phyloP scores from a whole-genome alignment of 495 filamentous ascomycete genomes.

The Pseudevernia furfuracea region DNA sequence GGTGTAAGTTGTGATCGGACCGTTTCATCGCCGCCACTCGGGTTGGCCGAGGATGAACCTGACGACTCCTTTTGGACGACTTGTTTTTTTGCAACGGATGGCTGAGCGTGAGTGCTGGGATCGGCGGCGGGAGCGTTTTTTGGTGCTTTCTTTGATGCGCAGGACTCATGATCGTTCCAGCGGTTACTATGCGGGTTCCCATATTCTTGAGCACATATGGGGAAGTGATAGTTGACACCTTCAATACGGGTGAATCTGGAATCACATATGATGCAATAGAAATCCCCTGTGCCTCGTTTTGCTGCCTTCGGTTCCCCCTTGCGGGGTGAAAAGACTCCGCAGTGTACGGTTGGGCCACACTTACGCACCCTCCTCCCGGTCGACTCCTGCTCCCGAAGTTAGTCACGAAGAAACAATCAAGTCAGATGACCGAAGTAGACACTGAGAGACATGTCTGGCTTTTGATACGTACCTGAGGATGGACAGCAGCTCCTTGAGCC shows the following conservation, averaged over 20 bases:
- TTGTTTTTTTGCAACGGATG: background rate
- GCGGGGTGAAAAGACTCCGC: background rate
- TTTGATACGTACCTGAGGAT: background rate
- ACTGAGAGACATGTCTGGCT: too few species aligned
- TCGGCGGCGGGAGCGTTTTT: background rate
- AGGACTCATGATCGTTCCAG: background rate
- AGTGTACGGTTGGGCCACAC: background rate
- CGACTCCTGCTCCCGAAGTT: background rate
- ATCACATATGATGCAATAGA: background rate
- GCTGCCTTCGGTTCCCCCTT: background rate
- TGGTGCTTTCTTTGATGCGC: background rate
- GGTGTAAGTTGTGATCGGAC: background rate
- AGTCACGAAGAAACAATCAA: background rate
- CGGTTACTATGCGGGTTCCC: background rate
- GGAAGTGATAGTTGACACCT: background rate
- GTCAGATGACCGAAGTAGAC: too few species aligned
- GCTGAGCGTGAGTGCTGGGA: background rate
- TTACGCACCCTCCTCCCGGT: background rate
- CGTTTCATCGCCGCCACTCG: background rate
- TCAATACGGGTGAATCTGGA: background rate
- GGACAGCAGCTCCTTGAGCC: background rate
- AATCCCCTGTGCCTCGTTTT: background rate
- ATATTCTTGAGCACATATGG: background rate
- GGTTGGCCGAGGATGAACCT: background rate
- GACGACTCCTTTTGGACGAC: background rate